These are phyloP conservation scores for Casuarina glauca DNA, from an alignment of 306 rosid species.

Conservation along the genomic window DNA sequence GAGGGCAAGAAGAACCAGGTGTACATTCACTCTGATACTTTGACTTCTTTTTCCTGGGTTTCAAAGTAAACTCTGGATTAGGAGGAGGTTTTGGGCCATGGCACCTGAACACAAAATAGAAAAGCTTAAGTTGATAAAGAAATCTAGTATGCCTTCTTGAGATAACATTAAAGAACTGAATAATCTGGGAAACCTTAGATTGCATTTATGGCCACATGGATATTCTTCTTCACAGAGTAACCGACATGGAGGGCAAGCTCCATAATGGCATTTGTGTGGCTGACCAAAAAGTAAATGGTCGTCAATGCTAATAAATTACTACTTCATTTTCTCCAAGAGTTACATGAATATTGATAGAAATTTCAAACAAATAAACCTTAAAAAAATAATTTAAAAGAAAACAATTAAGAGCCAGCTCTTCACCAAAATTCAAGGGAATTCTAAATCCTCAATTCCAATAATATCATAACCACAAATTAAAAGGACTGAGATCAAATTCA, in stretches of 20 bases:
- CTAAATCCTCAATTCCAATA: background rate
- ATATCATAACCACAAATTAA: conserved; percentile 2
- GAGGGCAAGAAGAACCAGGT: conserved; percentile 83
- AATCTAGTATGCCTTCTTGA: conserved; percentile 7
- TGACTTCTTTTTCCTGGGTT: conserved; percentile 84
- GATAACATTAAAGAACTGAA: conserved; percentile 20
- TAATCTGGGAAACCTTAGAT: conserved; percentile 61
- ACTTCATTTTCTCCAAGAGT: conserved; percentile 1
- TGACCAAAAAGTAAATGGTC: conserved; percentile 36
- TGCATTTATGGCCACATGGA: conserved; percentile 84
- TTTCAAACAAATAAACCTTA: background rate
- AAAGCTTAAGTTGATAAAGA: conserved; percentile 1
- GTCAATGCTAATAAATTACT: conserved; percentile 23
- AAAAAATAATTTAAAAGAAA: background rate
- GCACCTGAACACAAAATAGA: conserved; percentile 49
- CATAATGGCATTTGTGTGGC: conserved; percentile 99
- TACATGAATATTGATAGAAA: conserved; percentile 7
- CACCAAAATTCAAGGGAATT: background rate
- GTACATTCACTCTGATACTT: conserved; percentile 48
- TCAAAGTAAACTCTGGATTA: conserved; percentile 77
- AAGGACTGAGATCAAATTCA: background rate
- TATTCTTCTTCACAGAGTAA: conserved; percentile 74
- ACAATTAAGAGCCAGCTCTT: conserved; percentile 1
- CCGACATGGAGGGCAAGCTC: conserved; percentile 85
- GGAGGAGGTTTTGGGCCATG: conserved; percentile 93